Conservation (phyloP, 2,329 filamentous ascomycete genomes). For the Epichloe typhina region DNA sequence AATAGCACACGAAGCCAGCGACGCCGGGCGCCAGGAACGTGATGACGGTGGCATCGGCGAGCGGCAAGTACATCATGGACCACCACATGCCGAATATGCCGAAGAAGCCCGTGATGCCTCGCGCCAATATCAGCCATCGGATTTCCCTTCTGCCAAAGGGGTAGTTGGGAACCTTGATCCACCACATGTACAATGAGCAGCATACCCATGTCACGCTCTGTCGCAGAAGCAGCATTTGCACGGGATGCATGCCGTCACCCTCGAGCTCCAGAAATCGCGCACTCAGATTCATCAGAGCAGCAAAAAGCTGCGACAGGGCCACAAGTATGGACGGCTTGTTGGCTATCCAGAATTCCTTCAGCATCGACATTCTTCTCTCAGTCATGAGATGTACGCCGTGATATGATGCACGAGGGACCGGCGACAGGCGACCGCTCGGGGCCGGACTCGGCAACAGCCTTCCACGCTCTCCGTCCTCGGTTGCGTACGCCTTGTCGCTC, state of each 20-base stretch:
- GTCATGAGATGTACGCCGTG: background rate
- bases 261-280: constrained; percentile 63
- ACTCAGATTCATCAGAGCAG: constrained; percentile 72
- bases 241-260: constrained; percentile 61
- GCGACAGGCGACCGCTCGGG: constrained; percentile 10
- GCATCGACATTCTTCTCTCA: constrained; percentile 8
- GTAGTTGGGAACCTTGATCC: constrained; percentile 50
- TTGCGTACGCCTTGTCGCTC: constrained; percentile 1
- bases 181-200: constrained; percentile 62
- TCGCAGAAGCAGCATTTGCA: constrained; percentile 71
- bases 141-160: constrained; percentile 57
- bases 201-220: constrained; percentile 61
- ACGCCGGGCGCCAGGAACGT: constrained; percentile 75
- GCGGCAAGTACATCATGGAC: constrained; percentile 58
- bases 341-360: constrained; percentile 37
- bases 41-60: constrained; percentile 80
- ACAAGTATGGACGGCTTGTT: constrained; percentile 67
- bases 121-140: constrained; percentile 50
- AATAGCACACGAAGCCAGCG: constrained; percentile 66
- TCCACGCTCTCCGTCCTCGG: background rate
- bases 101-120: constrained; percentile 60
- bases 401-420: constrained; percentile 4
- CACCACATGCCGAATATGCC: constrained; percentile 68
- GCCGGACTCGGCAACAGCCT: constrained; percentile 12
- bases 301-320: constrained; percentile 65